These are phyloP conservation scores for Eruca vesicaria DNA, from an alignment of 441 rosid species.

Conservation along the genomic window DNA sequence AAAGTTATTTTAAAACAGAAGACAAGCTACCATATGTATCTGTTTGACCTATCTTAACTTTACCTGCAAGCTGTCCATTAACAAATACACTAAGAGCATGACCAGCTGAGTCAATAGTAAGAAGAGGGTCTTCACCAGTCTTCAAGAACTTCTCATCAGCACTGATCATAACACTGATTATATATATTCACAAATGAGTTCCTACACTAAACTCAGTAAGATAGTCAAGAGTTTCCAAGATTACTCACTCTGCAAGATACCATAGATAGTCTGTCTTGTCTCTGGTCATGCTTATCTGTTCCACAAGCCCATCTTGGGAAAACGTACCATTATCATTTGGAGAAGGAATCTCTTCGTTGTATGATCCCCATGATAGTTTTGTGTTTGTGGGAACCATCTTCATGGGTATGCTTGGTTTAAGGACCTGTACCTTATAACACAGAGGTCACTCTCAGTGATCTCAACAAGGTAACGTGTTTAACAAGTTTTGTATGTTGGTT, in stretches of 20 bases:
- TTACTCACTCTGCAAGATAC: conserved; percentile 62
- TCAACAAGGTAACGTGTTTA: conserved; percentile 6
- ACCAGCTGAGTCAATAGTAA: conserved; percentile 55
- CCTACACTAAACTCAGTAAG: background rate
- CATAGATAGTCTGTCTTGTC: conserved; percentile 62
- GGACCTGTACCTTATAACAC: conserved; percentile 40
- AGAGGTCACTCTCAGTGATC: conserved; percentile 16
- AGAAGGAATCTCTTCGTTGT: conserved; percentile 49
- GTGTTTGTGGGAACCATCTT: conserved; percentile 43
- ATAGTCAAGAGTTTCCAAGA: background rate
- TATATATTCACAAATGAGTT: background rate
- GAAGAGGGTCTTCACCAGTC: conserved; percentile 54
- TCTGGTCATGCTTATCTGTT: conserved; percentile 50
- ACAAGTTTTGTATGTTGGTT: background rate
- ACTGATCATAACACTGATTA: conserved; percentile 43
- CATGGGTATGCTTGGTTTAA: conserved; percentile 38
- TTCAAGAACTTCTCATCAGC: conserved; percentile 50
- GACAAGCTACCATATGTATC: background rate
- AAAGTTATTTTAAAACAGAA: background rate
- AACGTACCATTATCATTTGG: conserved; percentile 37
- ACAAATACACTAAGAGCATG: conserved; percentile 59
- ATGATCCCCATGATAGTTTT: conserved; percentile 53
- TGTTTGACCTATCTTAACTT: background rate
- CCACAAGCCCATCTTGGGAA: conserved; percentile 44
- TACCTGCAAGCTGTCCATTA: conserved; percentile 59